Conservation (phyloP, 768 basidiomycete species). For the Aureoboletus auriporus region DNA sequence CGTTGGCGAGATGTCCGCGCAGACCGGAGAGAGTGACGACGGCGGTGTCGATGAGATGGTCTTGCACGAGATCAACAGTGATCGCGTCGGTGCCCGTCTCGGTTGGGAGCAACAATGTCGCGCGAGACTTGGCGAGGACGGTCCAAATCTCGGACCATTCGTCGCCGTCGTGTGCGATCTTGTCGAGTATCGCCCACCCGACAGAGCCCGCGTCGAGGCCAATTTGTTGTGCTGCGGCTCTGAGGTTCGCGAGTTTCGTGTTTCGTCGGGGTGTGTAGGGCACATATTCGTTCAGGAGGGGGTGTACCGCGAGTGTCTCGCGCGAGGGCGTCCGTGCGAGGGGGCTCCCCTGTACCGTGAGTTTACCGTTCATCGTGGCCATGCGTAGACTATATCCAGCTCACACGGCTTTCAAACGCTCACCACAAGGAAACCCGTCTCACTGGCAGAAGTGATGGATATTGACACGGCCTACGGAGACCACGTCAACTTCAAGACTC, state of each 20-base stretch:
- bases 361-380: background rate
- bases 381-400: constrained; percentile 10
- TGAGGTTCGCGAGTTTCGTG: constrained; percentile 68
- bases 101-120: constrained; percentile 74
- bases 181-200: constrained; percentile 79
- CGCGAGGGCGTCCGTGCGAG: constrained; percentile 43
- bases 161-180: constrained; percentile 47
- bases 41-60: constrained; percentile 67
- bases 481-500: constrained; percentile 26
- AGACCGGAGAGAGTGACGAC: constrained; percentile 82
- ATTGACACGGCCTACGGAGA: too few species aligned
- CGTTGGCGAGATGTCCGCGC: constrained; percentile 58
- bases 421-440: background rate
- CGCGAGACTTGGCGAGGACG: constrained; percentile 51
- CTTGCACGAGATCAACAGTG: constrained; percentile 72
- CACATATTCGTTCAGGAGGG: constrained; percentile 58
- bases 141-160: constrained; percentile 75
- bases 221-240: constrained; percentile 63
- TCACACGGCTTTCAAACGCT: constrained; percentile 10
- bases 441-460: too few species aligned
- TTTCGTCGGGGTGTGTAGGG: constrained; percentile 78
- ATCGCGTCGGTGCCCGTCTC: constrained; percentile 55
- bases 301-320: constrained; percentile 60
- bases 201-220: constrained; percentile 61
- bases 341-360: constrained; percentile 41